phyloP scores from a whole-genome alignment of 306 rosid species.

The Lotus japonicus region DNA sequence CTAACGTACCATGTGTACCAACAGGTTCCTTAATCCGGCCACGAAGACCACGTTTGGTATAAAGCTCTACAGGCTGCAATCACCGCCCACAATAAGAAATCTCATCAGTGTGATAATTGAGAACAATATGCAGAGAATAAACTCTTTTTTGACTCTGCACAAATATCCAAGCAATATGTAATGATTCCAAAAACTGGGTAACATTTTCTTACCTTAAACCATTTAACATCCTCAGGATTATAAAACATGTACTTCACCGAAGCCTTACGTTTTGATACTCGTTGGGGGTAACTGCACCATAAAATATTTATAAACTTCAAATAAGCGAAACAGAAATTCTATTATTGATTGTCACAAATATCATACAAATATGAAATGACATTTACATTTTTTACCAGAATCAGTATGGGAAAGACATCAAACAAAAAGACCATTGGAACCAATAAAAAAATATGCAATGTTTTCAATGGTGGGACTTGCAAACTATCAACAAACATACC shows the following conservation, averaged over 20 bases:
- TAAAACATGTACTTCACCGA: slow-evolving; percentile 80
- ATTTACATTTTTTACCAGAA: neutral
- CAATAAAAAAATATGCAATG: neutral
- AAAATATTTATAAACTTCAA: slow-evolving; percentile 12
- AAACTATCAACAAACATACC: slow-evolving; percentile 40
- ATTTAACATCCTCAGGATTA: slow-evolving; percentile 90
- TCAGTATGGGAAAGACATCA: neutral
- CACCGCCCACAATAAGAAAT: slow-evolving; percentile 22
- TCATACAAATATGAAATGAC: neutral
- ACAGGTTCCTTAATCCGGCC: slow-evolving; percentile 94
- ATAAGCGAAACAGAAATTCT: neutral
- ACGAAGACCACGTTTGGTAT: slow-evolving; percentile 78
- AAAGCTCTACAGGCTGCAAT: slow-evolving; percentile 93
- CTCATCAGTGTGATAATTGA: neutral
- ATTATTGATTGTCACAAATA: neutral
- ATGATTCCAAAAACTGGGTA: neutral
- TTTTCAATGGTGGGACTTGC: neutral
- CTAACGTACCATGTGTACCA: slow-evolving; percentile 90
- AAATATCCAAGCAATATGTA: neutral
- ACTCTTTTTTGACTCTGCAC: neutral
- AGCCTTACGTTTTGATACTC: slow-evolving; percentile 88
- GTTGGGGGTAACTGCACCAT: slow-evolving; percentile 83
- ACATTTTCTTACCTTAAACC: slow-evolving; percentile 73
- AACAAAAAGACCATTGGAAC: neutral
- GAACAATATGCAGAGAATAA: neutral